These are phyloP conservation scores for Gastrodia elata DNA, from an alignment of 106 monocot species.

Conservation along the genomic window DNA sequence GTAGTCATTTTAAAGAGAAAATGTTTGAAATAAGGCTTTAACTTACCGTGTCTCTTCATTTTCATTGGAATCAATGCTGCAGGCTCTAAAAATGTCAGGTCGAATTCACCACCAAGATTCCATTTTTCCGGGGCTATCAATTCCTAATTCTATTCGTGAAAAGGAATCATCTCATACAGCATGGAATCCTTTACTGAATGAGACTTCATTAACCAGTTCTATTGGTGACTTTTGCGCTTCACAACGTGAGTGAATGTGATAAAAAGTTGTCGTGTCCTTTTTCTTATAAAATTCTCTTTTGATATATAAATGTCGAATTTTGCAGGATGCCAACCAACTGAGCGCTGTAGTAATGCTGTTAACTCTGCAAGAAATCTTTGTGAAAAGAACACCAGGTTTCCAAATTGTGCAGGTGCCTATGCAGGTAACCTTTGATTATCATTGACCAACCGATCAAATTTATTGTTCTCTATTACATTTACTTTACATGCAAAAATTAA, in stretches of 20 bases:
- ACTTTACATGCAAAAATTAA: not conserved
- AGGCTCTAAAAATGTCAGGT: not conserved
- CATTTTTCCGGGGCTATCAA: not conserved
- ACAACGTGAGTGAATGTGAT: conserved; percentile 10
- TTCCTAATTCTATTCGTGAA: not conserved
- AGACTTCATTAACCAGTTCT: not conserved
- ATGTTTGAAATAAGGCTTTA: too few species aligned
- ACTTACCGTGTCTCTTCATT: not conserved
- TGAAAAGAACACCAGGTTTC: not conserved
- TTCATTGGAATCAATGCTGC: not conserved
- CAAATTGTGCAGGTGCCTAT: not conserved
- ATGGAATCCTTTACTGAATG: not conserved
- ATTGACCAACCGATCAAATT: not conserved
- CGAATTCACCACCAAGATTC: not conserved
- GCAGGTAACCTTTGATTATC: not conserved
- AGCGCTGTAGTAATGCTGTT: conserved; percentile 9
- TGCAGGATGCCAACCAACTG: conserved; percentile 16
- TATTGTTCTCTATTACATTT: not conserved
- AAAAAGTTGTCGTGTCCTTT: not conserved
- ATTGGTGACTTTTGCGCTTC: not conserved
- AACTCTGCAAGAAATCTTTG: not conserved
- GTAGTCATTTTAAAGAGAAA: too few species aligned
- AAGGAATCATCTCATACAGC: not conserved
- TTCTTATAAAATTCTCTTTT: not conserved
- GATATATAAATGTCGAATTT: not conserved